These are phyloP conservation scores for Umbellularia californica DNA, from an alignment of 164 flowering plant species.

Conservation along the genomic window DNA sequence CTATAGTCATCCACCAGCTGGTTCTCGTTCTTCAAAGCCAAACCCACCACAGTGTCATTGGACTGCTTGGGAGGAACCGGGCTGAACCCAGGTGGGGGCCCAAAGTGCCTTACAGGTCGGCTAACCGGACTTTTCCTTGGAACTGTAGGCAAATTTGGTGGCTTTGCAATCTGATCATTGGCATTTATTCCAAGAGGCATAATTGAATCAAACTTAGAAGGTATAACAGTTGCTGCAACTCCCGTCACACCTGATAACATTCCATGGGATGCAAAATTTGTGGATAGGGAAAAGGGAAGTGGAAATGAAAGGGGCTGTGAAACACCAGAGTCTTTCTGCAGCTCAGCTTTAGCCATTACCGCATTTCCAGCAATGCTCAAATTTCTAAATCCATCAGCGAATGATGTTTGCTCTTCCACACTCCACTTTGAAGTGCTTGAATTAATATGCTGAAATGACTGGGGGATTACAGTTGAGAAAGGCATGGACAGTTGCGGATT, in stretches of 20 bases:
- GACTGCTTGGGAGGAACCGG: slow-evolving; percentile 43
- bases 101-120: slow-evolving; percentile 77
- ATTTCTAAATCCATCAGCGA: slow-evolving; percentile 43
- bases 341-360: slow-evolving; percentile 24
- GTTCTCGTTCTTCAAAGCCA: slow-evolving; percentile 33
- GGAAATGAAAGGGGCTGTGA: slow-evolving; percentile 28
- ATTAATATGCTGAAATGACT: slow-evolving; percentile 26
- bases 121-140: slow-evolving; percentile 63
- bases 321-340: slow-evolving; percentile 26
- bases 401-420: slow-evolving; percentile 35
- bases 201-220: slow-evolving; percentile 39
- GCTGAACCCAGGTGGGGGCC: slow-evolving; percentile 93
- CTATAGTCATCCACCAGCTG: slow-evolving; percentile 67
- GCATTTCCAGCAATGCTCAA: slow-evolving; percentile 54
- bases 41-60: slow-evolving; percentile 31
- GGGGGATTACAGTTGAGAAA: slow-evolving; percentile 24
- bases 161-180: slow-evolving; percentile 24
- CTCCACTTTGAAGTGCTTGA: slow-evolving; percentile 43
- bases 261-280: slow-evolving; percentile 18
- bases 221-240: slow-evolving; percentile 35
- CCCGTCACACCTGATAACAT: slow-evolving; percentile 18
- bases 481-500: slow-evolving; percentile 25
- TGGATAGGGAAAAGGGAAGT: slow-evolving; percentile 36
- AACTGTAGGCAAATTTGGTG: slow-evolving; percentile 25
- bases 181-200: slow-evolving; percentile 30